Evolutionary conservation across 805 yeast genomes (phyloP).

Genomic region (Wickerhamiella dianesei): DNA sequence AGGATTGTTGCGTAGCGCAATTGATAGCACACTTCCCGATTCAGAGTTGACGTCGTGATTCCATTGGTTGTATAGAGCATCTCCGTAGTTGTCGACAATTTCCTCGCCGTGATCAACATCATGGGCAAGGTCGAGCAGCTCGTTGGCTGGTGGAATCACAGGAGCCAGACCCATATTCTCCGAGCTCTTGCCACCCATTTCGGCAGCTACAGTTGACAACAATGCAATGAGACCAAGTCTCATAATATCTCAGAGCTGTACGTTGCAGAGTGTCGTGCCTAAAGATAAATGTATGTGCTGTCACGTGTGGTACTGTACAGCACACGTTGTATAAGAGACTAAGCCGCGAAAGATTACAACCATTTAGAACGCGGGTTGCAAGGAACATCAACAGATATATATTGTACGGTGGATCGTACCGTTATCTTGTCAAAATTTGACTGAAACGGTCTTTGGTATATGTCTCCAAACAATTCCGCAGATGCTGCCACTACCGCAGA

Average conservation of each 20-base stretch:
- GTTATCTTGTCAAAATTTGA: too few species aligned
- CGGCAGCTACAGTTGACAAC: background rate
- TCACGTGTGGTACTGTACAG: too few species aligned
- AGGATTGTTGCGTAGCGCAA: conserved; percentile 1
- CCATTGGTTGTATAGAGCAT: background rate
- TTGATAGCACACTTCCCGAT: background rate
- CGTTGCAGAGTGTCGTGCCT: too few species aligned
- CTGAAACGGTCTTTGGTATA: too few species aligned
- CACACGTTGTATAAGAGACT: too few species aligned
- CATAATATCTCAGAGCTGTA: background rate
- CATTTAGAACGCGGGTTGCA: too few species aligned
- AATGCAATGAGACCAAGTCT: background rate
- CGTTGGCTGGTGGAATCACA: background rate
- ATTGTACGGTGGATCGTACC: too few species aligned
- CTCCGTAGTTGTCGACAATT: background rate
- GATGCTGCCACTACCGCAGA: background rate
- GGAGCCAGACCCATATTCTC: background rate
- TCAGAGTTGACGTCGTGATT: background rate
- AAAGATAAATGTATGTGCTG: too few species aligned
- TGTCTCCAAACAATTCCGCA: too few species aligned
- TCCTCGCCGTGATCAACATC: conserved; percentile 2
- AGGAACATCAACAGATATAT: too few species aligned
- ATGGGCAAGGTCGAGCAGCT: background rate
- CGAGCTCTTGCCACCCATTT: background rate
- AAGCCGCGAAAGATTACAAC: too few species aligned